phyloP scores from a whole-genome alignment of 2,329 filamentous ascomycete genomes.

The Stemphylium vesicarium region DNA sequence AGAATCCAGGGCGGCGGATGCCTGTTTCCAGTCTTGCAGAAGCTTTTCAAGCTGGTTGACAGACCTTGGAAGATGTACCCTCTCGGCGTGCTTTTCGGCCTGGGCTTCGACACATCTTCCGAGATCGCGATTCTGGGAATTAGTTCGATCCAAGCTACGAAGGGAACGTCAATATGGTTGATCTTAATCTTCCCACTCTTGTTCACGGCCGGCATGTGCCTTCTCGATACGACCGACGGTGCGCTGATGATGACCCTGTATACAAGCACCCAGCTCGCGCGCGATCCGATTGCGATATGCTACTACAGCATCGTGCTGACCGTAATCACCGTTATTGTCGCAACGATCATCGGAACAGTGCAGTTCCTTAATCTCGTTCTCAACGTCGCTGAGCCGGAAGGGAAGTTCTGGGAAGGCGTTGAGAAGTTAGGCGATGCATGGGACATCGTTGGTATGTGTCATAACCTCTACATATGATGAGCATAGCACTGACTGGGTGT shows the following conservation, averaged over 20 bases:
- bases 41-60: conserved; percentile 75
- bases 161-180: conserved; percentile 90
- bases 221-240: conserved; percentile 90
- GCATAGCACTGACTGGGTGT: conserved; percentile 1
- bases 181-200: conserved; percentile 90
- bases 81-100: conserved; percentile 80
- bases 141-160: conserved; percentile 81
- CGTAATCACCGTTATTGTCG: conserved; percentile 80
- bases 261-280: conserved; percentile 76
- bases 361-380: conserved; percentile 81
- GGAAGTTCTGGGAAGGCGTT: conserved; percentile 90
- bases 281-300: conserved; percentile 85
- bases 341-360: conserved; percentile 82
- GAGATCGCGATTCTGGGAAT: conserved; percentile 93
- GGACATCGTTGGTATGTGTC: conserved; percentile 44
- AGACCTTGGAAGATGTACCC: conserved; percentile 96
- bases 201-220: conserved; percentile 95
- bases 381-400: conserved; percentile 75
- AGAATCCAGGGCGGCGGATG: conserved; percentile 79
- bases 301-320: conserved; percentile 94
- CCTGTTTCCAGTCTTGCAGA: conserved; percentile 72
- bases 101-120: conserved; percentile 94
- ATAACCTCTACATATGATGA: conserved; percentile 46
- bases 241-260: conserved; percentile 96
- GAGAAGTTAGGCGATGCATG: conserved; percentile 54